Evolutionary conservation across 2,329 filamentous ascomycete genomes (phyloP), one percentile per base, ranked within the genome.

Genomic region (Dactylellina leptospora): DNA sequence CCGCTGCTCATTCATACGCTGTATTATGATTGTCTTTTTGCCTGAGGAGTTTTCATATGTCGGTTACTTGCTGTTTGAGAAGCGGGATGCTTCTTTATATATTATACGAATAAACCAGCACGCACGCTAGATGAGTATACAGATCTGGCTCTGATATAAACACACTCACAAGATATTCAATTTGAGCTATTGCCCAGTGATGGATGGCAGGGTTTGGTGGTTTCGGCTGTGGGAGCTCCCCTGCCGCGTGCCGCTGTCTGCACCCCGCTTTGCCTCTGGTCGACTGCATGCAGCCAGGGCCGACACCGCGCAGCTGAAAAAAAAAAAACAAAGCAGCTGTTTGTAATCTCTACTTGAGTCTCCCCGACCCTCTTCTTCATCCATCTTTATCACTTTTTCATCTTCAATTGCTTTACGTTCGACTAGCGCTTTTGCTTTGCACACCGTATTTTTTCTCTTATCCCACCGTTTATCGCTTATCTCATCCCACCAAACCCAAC

Each of bases 251-350:
- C 27, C 48, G 48, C 27, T 27, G 30, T n/a, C 48, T 53, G 48
- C 48, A 53, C 48, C 48, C 48, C 48, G 48, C 48, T 13, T 6
- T 13, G 27, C n/a, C n/a, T n/a, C n/a, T n/a, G n/a, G n/a, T n/a
- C n/a, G n/a, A n/a, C n/a, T n/a, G n/a, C n/a, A n/a, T n/a, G n/a
- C n/a, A 53, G 30, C 48, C 10, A 33, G 20, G 36, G 48, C n/a
- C n/a, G n/a, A n/a, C n/a, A n/a, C n/a, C n/a, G 42, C 55, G 55
- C 47, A 40, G 55, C 55, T 48, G 55, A 42, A 40, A 48, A 30
- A 59, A 18, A 60, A 36, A 10, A 42, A 44, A 50, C 33, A 47
- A 47, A n/a, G 23, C 23, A 50, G 28, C 48, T 27, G 30, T 33
- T 33, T 33, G 30, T 33, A 33, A 33, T 33, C 30, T 33, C 30